These are phyloP conservation scores for Monosporascus sp. DNA, from an alignment of 2,329 filamentous ascomycete genomes.

Conservation along the genomic window DNA sequence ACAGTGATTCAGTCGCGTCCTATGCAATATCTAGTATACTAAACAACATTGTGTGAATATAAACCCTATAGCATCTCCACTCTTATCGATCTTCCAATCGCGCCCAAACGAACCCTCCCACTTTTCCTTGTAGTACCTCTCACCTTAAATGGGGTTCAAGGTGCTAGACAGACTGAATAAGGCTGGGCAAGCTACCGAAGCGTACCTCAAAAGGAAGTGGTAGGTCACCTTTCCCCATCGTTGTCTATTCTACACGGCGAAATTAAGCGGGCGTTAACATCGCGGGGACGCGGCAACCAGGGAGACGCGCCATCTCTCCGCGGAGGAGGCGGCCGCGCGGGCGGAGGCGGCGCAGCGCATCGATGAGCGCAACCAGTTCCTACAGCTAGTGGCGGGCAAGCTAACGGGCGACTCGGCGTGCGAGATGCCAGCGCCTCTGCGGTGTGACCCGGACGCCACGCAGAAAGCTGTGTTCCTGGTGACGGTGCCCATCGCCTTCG, in stretches of 20 bases:
- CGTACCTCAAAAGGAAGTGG: neutral
- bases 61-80: too few relatives aligned
- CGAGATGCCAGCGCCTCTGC: constrained; percentile 16
- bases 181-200: neutral
- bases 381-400: constrained; percentile 17
- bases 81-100: too few relatives aligned
- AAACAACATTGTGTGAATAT: too few relatives aligned
- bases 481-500: constrained; percentile 24
- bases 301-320: neutral
- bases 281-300: neutral
- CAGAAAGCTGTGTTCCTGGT: constrained; percentile 23
- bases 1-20: too few relatives aligned
- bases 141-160: neutral
- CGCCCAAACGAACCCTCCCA: too few relatives aligned
- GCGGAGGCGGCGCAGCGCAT: constrained; percentile 9
- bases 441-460: constrained; percentile 10
- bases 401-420: constrained; percentile 15
- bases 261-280: neutral
- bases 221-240: neutral
- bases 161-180: neutral
- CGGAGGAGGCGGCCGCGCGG: constrained; percentile 4
- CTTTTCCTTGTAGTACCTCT: too few relatives aligned
- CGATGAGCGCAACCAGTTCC: constrained; percentile 18
- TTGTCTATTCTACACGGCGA: neutral
- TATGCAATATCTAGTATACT: too few relatives aligned